Conservation (phyloP, 2,329 filamentous ascomycete genomes). For the Trichophyton simii region DNA sequence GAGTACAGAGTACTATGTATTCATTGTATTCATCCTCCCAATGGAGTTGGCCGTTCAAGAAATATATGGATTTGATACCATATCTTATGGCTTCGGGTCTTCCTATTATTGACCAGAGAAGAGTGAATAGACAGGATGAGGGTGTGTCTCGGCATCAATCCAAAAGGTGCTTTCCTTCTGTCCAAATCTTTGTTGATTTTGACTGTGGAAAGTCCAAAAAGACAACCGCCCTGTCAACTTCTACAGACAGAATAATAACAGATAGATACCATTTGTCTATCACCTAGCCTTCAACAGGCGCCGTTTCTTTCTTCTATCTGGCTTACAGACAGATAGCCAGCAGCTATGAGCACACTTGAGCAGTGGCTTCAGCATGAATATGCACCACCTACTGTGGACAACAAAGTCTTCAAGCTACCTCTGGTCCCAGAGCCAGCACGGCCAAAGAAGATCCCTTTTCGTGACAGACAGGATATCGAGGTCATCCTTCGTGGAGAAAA, state of each 20-base stretch:
- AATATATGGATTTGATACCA: background rate
- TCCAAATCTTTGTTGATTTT: background rate
- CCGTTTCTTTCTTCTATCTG: background rate
- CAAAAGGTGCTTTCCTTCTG: background rate
- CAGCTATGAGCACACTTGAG: background rate
- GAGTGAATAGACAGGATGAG: background rate
- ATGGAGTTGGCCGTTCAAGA: too few relatives aligned
- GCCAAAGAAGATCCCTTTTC: background rate
- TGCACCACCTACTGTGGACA: background rate
- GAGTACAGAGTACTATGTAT: background rate
- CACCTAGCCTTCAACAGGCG: too few relatives aligned
- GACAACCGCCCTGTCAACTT: background rate
- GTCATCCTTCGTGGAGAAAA: background rate
- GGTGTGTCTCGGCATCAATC: background rate
- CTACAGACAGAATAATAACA: background rate
- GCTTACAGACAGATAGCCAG: background rate
- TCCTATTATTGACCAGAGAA: background rate
- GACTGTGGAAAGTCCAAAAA: background rate
- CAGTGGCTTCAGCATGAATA: conserved; percentile 3
- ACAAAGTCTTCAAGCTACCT: conserved; percentile 1
- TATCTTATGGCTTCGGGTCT: background rate
- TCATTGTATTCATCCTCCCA: background rate
- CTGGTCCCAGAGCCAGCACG: background rate
- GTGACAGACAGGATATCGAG: conserved; percentile 2
- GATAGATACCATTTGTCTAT: background rate